Conservation (phyloP, 148 eudicot genomes). For the Diospyros kaki region DNA sequence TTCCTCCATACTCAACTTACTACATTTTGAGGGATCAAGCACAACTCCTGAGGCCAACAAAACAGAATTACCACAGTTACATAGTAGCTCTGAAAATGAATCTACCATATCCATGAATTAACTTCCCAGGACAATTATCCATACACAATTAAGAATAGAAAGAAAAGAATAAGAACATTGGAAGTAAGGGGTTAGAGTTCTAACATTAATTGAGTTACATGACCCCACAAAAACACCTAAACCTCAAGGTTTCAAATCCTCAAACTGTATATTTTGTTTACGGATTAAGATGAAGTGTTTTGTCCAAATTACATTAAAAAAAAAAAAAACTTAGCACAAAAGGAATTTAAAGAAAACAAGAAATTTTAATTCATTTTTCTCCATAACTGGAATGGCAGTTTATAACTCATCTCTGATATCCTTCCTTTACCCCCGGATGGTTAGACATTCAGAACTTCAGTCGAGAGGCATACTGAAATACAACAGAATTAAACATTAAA, state of each 20-base stretch:
- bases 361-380: neutral
- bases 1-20: slow-evolving; percentile 67
- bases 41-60: slow-evolving; percentile 37
- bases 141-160: neutral
- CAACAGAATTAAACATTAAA: neutral
- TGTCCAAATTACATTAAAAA: neutral
- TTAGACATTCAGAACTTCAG: neutral
- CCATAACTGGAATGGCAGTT: neutral
- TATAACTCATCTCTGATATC: no score
- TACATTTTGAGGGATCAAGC: slow-evolving; percentile 61
- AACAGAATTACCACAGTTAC: neutral
- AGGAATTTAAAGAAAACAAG: neutral
- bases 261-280: neutral
- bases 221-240: slow-evolving; percentile 5
- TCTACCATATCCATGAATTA: neutral
- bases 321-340: neutral
- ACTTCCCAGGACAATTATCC: neutral
- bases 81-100: slow-evolving; percentile 8
- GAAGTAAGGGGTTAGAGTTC: neutral
- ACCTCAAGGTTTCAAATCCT: slow-evolving; percentile 23
- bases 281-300: neutral
- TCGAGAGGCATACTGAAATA: neutral
- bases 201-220: neutral
- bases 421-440: no score
- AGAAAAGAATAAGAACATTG: neutral